Percentiles rank a stretch among this genome's conserved stretches.
These are phyloP conservation scores for Neonectria coccinea DNA, from an alignment of 2,329 filamentous ascomycete genomes.

Conservation along the genomic window DNA sequence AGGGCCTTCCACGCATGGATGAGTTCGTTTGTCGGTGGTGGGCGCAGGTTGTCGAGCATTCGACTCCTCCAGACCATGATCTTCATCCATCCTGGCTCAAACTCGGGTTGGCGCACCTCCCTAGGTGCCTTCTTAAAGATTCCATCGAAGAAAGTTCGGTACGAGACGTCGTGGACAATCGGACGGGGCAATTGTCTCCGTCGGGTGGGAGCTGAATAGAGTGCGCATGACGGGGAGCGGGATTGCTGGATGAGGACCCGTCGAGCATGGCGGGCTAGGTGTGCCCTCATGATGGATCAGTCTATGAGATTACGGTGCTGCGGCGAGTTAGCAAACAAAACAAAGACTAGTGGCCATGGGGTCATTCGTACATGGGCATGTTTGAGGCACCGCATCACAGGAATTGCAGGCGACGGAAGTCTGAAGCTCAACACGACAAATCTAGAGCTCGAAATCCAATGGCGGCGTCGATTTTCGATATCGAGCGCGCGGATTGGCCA, in stretches of 20 bases:
- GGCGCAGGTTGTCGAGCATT: conserved; percentile 71
- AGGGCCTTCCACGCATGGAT: conserved; percentile 73
- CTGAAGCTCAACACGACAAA: conserved; percentile 31
- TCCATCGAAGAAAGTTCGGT: conserved; percentile 67
- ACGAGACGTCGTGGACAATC: conserved; percentile 36
- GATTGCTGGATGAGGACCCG: conserved; percentile 53
- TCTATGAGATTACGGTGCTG: conserved; percentile 43
- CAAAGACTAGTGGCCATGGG: background rate
- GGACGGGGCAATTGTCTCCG: conserved; percentile 44
- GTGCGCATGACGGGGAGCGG: conserved; percentile 50
- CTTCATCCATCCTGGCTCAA: conserved; percentile 77
- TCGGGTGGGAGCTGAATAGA: conserved; percentile 47
- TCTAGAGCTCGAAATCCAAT: conserved; percentile 39
- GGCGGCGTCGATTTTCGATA: conserved; percentile 43
- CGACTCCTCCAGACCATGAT: conserved; percentile 77
- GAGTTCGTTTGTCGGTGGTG: conserved; percentile 73
- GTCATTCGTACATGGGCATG: conserved; percentile 39
- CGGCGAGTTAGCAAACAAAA: conserved; percentile 25
- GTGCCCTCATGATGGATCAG: conserved; percentile 57
- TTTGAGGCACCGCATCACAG: conserved; percentile 36
- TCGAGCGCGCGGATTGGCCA: conserved; percentile 24
- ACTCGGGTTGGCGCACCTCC: conserved; percentile 69
- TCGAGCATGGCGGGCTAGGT: conserved; percentile 59
- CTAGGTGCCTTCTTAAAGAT: conserved; percentile 71
- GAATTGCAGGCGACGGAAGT: conserved; percentile 26